Evolutionary conservation across 208 protist genomes (phyloP).

Genomic region (Crithidia mellificae): DNA sequence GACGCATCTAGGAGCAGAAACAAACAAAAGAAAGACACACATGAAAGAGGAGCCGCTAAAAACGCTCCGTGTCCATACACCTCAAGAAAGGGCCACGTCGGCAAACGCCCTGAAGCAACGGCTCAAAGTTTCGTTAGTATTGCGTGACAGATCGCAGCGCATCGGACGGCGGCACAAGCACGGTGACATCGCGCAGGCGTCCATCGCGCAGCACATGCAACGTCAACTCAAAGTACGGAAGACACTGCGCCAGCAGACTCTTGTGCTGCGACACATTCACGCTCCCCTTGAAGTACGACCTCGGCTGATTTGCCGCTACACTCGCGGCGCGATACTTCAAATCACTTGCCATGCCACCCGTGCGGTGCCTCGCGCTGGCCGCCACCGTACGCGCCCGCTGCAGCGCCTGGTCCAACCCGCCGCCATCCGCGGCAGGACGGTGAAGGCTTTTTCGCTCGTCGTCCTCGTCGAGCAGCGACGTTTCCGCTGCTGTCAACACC

Average conservation of each 20-base stretch:
- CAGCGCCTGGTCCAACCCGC: constrained; percentile 4
- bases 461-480: neutral
- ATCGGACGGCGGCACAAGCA: constrained; percentile 20
- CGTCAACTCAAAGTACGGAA: constrained; percentile 29
- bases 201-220: constrained; percentile 30
- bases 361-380: neutral
- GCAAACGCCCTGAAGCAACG: neutral
- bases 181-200: constrained; percentile 23
- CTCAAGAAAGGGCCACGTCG: no score
- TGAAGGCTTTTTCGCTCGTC: no score
- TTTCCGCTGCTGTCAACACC: neutral
- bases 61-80: no score
- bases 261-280: constrained; percentile 13
- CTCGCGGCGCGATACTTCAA: neutral
- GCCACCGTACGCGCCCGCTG: constrained; percentile 23
- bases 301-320: neutral
- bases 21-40: no score
- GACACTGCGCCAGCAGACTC: constrained; percentile 14
- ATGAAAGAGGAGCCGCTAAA: no score
- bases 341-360: neutral
- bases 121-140: neutral
- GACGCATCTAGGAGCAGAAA: no score
- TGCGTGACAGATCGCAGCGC: constrained; percentile 16
- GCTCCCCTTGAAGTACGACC: neutral
- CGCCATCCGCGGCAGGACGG: no score